These are phyloP conservation scores for Cenchrus fungigraminus DNA, from an alignment of 176 grass and related monocot species.

Conservation along the genomic window DNA sequence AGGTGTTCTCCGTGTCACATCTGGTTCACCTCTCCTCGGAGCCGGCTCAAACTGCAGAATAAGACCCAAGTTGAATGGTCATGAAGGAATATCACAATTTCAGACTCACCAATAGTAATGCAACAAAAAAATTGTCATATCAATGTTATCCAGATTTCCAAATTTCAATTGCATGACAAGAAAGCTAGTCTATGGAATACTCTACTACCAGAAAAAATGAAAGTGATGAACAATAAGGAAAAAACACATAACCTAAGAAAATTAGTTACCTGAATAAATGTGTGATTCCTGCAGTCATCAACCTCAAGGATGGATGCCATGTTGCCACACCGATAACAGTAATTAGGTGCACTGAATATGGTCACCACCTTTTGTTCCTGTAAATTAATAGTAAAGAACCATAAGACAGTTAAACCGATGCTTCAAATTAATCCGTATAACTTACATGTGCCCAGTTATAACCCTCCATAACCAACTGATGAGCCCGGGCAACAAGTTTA, in stretches of 20 bases:
- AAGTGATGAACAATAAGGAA: background rate
- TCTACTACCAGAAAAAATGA: background rate
- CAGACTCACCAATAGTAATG: background rate
- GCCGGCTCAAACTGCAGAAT: constrained; percentile 64
- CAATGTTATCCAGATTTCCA: background rate
- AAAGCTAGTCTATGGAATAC: background rate
- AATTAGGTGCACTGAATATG: constrained; percentile 93
- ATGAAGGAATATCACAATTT: background rate
- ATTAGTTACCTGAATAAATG: constrained; percentile 74
- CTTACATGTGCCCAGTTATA: constrained; percentile 92
- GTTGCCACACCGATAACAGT: constrained; percentile 88
- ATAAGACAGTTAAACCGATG: constrained; percentile 14
- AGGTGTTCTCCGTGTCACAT: constrained; percentile 77
- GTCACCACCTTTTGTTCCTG: constrained; percentile 94
- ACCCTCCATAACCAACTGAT: constrained; percentile 91
- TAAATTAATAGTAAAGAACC: constrained; percentile 11
- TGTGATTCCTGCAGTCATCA: constrained; percentile 81
- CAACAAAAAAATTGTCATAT: background rate
- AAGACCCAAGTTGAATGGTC: constrained; percentile 9
- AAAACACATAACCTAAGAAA: background rate
- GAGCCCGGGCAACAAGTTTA: constrained; percentile 82
- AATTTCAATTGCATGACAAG: background rate
- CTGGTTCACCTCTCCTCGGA: constrained; percentile 82
- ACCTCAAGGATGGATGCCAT: constrained; percentile 95
- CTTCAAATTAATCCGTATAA: constrained; percentile 6